A percentile compares a stretch with the other conserved stretches of the same genome.
phyloP scores from a whole-genome alignment of 345 rosid genomes.

The Hibiscus mutabilis region DNA sequence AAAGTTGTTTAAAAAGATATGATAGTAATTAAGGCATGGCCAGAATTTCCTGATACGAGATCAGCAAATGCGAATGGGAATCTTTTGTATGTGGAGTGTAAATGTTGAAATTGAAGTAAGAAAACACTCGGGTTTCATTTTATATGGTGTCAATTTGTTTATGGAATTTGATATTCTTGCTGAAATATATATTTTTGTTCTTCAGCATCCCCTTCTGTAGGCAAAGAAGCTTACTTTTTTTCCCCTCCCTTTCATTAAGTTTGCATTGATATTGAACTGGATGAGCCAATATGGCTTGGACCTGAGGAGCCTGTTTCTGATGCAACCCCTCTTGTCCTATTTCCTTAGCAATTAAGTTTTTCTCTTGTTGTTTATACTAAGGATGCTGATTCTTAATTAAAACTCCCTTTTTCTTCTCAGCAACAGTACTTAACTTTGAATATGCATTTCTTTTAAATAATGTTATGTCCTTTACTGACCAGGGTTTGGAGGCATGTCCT shows the following conservation, averaged over 20 bases:
- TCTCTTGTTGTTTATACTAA: not conserved
- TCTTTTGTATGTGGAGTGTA: not conserved
- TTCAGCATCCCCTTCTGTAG: not conserved
- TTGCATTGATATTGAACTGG: not conserved
- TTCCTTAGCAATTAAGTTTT: not conserved
- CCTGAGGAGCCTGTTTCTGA: not conserved
- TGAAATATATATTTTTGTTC: too few species aligned
- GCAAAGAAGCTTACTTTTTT: not conserved
- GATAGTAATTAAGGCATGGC: not conserved
- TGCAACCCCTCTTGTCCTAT: not conserved
- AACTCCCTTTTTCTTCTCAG: not conserved
- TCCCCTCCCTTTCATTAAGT: not conserved
- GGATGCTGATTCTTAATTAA: not conserved
- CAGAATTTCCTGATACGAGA: too few species aligned
- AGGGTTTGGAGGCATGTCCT: constrained; percentile 79
- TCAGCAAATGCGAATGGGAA: not conserved
- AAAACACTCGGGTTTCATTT: not conserved
- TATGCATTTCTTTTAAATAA: not conserved
- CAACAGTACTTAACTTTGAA: not conserved
- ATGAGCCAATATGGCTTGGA: not conserved
- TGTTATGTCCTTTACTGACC: not conserved
- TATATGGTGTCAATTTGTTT: not conserved
- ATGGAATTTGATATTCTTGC: not conserved
- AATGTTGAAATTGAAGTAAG: not conserved
- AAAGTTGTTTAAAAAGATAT: not conserved